These are phyloP conservation scores for Dalbergia cultrata DNA, from an alignment of 306 rosid species.

Conservation along the genomic window DNA sequence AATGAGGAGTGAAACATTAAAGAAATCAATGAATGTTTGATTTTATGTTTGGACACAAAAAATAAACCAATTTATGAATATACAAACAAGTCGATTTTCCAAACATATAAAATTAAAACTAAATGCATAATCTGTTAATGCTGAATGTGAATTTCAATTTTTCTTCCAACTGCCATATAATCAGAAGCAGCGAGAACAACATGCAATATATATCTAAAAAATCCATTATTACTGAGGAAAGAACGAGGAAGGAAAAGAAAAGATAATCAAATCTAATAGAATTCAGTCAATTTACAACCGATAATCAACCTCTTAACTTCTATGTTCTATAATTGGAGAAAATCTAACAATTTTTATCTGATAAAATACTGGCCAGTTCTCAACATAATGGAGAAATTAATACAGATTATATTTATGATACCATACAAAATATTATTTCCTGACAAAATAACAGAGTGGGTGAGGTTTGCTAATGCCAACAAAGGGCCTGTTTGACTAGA, in stretches of 20 bases:
- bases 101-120: conserved; percentile 18
- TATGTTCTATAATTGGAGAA: conserved; percentile 6
- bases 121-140: conserved; percentile 2
- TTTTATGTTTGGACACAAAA: neutral
- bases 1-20: conserved; percentile 11
- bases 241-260: neutral
- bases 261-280: neutral
- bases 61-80: neutral
- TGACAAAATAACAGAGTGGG: neutral
- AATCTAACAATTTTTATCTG: neutral
- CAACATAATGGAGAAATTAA: neutral
- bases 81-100: conserved; percentile 19
- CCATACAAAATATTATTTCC: neutral
- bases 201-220: conserved; percentile 11
- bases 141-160: conserved; percentile 4
- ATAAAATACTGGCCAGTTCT: no score
- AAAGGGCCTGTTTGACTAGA: neutral
- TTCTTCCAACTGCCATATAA: conserved; percentile 10
- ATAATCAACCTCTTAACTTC: neutral
- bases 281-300: neutral
- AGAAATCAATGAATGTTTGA: conserved; percentile 5
- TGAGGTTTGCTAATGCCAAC: neutral
- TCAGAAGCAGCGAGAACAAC: conserved; percentile 10
- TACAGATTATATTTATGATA: neutral
- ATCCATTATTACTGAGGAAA: neutral